Conservation (phyloP, 2,329 filamentous ascomycete genomes). For the Paecilomyces dactylethromorphus region DNA sequence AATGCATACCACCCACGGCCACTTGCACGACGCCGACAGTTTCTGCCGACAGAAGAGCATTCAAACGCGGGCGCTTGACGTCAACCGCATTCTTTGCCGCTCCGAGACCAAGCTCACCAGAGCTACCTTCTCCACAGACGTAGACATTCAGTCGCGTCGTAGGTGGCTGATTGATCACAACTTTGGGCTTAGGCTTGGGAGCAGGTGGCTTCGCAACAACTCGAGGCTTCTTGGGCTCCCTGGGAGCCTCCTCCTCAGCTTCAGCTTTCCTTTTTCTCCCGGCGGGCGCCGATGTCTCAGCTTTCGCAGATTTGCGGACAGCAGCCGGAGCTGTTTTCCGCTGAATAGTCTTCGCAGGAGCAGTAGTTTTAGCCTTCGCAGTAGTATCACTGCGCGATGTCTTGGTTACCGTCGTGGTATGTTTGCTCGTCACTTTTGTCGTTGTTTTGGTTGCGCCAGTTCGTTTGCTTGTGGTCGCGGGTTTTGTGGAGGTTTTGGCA, state of each 20-base stretch:
- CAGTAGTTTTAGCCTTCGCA: conserved; percentile 2
- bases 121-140: conserved; percentile 72
- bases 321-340: conserved; percentile 11
- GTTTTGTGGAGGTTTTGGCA: conserved; percentile 14
- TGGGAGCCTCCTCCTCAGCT: conserved; percentile 18
- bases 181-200: conserved; percentile 25
- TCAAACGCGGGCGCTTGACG: conserved; percentile 67
- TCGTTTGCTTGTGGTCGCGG: conserved; percentile 12
- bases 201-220: conserved; percentile 17
- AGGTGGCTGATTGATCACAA: conserved; percentile 58
- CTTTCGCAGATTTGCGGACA: conserved; percentile 8
- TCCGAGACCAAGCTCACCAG: conserved; percentile 78
- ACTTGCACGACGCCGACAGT: conserved; percentile 65
- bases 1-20: conserved; percentile 77
- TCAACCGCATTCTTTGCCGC: conserved; percentile 59
- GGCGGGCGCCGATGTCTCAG: conserved; percentile 9
- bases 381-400: conserved; percentile 3
- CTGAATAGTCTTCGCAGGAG: conserved; percentile 10
- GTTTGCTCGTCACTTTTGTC: neutral
- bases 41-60: conserved; percentile 51
- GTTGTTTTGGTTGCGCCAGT: conserved; percentile 1
- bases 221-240: conserved; percentile 24
- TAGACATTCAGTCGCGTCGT: conserved; percentile 58
- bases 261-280: conserved; percentile 31
- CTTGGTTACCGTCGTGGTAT: neutral